phyloP scores from a whole-genome alignment of 345 rosid genomes.

The Eucalyptus paniculata region DNA sequence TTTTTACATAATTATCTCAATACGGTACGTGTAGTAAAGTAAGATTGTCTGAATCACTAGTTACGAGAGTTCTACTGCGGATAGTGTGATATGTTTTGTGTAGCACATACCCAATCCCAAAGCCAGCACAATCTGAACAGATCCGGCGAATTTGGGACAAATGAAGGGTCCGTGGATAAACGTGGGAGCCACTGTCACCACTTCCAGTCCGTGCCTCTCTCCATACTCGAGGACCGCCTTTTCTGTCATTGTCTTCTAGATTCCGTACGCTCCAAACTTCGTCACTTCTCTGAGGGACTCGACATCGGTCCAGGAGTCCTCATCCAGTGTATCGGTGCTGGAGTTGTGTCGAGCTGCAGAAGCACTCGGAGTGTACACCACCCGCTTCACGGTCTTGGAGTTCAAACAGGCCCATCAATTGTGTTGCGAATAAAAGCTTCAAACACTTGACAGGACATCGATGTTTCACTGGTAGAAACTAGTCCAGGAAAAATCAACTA shows the following conservation, averaged over 20 bases:
- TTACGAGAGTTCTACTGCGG: too few species aligned
- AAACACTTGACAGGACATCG: too few species aligned
- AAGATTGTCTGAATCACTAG: too few species aligned
- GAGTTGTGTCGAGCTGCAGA: not conserved
- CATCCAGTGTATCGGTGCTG: conserved; percentile 1
- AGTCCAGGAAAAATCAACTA: too few species aligned
- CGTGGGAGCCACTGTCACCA: conserved; percentile 13
- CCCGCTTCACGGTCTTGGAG: conserved; percentile 37
- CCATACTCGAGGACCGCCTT: conserved; percentile 12
- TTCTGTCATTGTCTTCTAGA: conserved; percentile 11
- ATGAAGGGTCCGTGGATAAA: conserved; percentile 20
- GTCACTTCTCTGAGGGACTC: not conserved
- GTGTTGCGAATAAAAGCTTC: too few species aligned
- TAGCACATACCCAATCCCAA: conserved; percentile 3
- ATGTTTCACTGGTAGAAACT: too few species aligned
- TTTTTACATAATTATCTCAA: too few species aligned
- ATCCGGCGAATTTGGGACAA: conserved; percentile 5
- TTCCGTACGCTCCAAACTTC: not conserved
- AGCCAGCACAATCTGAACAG: not conserved
- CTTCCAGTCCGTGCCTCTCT: conserved; percentile 6
- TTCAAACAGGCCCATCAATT: conserved; percentile 1
- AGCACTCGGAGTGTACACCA: conserved; percentile 51
- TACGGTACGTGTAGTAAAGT: too few species aligned
- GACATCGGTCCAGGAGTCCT: conserved; percentile 13
- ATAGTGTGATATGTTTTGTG: not conserved